Percentiles rank a stretch among this genome's conserved stretches.
These are phyloP conservation scores for Orbilia oligospora DNA, from an alignment of 2,329 filamentous ascomycete species.

Conservation along the genomic window DNA sequence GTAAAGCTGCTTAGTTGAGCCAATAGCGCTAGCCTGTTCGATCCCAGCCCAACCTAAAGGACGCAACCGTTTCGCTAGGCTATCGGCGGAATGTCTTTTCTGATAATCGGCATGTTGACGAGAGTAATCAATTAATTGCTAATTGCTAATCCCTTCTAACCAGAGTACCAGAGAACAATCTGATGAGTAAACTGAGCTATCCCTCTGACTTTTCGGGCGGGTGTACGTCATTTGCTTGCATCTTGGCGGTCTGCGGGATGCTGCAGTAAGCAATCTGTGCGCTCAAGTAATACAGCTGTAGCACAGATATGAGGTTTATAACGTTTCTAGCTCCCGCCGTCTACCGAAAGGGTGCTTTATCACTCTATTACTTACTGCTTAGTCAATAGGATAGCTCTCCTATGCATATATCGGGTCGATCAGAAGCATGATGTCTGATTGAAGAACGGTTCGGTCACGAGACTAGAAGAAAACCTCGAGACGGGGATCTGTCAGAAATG, in stretches of 20 bases:
- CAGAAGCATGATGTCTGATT: too few species aligned
- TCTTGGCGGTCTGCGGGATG: slow-evolving; percentile 1
- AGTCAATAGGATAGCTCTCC: neutral
- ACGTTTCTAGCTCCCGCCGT: slow-evolving; percentile 2
- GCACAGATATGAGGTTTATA: slow-evolving; percentile 15
- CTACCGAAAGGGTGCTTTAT: neutral
- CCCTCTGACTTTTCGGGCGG: neutral
- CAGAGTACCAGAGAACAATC: neutral
- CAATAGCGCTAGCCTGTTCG: slow-evolving; percentile 33
- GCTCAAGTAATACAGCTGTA: slow-evolving; percentile 52
- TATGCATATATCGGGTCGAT: too few species aligned
- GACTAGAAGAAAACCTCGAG: too few species aligned
- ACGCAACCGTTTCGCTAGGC: slow-evolving; percentile 39
- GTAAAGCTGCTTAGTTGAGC: slow-evolving; percentile 27
- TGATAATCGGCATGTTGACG: slow-evolving; percentile 57
- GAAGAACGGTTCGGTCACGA: too few species aligned
- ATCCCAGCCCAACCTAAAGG: slow-evolving; percentile 11
- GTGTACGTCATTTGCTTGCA: slow-evolving; percentile 32
- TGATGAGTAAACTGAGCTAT: slow-evolving; percentile 56
- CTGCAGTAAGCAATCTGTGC: slow-evolving; percentile 49
- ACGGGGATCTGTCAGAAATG: neutral
- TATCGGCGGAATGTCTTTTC: slow-evolving; percentile 56
- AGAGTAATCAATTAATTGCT: slow-evolving; percentile 60
- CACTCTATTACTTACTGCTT: neutral
- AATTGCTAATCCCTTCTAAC: slow-evolving; percentile 39